Base-by-base conservation (phyloP, 1,284 basidiomycete species). In the Apiotrichum sp. region DNA sequence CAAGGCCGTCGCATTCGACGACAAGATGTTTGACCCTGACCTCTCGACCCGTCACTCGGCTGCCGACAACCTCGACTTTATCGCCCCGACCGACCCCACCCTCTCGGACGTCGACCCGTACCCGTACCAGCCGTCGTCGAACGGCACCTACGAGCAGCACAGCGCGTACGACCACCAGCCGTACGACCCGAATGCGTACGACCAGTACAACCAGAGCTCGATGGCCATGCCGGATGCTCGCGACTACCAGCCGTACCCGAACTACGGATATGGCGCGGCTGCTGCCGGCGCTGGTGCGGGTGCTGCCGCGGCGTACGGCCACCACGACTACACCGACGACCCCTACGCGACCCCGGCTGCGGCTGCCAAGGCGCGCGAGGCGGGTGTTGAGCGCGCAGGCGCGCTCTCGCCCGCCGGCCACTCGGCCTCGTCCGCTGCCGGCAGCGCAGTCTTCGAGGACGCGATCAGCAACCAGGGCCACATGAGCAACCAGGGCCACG, bases 11-110 rank as follows among this genome's bases (percentile, higher is more conserved):
- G 75, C 73, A 3, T 77, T 76, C 54, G 75, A 76, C 56, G 75
- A 77, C 52, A 74, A 71, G 66, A 76, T 75, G 60, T 73, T 75
- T 53, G 73, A 73, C 62, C 73, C 72, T 13, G 57, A 65, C 46
- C 63, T 61, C 44, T 65, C 58, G 35, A 65, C 65, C 34, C 64
- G 71, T 42, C 71, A 75, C 57, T 73, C 73, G 22, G 59, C 62
- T 22, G 56, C 63, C 22, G 73, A 75, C 58, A 69, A 70, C 6
- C 63, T 75, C 47, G 73, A 75, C 58, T 61, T 68, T 16, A 53
- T 69, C 31, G 50, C 62, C 2, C 67, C 71, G 1, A 61, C 55
- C 16, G 51, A 54, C 4, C 62, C 47, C 44, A 54, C 58, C 14
- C 53, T 47, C 13, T n/a, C 53, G 3, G 62, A 55, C 3, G 63